Evolutionary conservation across 345 rosid species (phyloP).

Genomic region (Gossypioides kirkii): DNA sequence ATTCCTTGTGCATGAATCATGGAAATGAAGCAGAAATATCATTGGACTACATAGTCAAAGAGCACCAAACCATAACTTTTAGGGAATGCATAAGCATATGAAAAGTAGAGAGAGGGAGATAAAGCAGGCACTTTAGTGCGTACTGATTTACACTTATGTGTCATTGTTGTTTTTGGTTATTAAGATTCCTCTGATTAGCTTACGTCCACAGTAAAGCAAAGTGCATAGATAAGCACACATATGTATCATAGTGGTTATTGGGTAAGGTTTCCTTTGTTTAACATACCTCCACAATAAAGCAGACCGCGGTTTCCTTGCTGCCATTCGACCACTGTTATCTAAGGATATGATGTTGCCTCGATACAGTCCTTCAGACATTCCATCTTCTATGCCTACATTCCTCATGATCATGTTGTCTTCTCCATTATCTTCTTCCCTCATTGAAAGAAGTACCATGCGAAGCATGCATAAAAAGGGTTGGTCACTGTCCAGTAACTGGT

Average conservation of each 20-base stretch:
- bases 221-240: background rate
- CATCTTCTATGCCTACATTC: constrained; percentile 50
- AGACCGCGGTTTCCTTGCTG: constrained; percentile 67
- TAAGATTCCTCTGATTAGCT: constrained; percentile 1
- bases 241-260: constrained; percentile 1
- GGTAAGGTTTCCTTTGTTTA: background rate
- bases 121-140: background rate
- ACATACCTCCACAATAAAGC: constrained; percentile 94
- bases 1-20: background rate
- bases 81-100: background rate
- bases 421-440: constrained; percentile 93
- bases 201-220: constrained; percentile 56
- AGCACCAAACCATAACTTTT: background rate
- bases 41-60: background rate
- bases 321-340: constrained; percentile 52
- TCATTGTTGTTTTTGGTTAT: background rate
- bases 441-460: constrained; percentile 93
- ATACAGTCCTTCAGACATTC: constrained; percentile 40
- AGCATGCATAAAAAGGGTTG: constrained; percentile 99
- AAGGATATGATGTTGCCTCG: constrained; percentile 33
- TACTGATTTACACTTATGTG: background rate
- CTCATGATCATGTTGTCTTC: constrained; percentile 68
- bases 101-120: background rate
- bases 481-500: constrained; percentile 94
- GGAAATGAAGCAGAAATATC: background rate